These are phyloP conservation scores for Plectosphaerella plurivora DNA, from an alignment of 2,329 filamentous ascomycete species.

Conservation along the genomic window DNA sequence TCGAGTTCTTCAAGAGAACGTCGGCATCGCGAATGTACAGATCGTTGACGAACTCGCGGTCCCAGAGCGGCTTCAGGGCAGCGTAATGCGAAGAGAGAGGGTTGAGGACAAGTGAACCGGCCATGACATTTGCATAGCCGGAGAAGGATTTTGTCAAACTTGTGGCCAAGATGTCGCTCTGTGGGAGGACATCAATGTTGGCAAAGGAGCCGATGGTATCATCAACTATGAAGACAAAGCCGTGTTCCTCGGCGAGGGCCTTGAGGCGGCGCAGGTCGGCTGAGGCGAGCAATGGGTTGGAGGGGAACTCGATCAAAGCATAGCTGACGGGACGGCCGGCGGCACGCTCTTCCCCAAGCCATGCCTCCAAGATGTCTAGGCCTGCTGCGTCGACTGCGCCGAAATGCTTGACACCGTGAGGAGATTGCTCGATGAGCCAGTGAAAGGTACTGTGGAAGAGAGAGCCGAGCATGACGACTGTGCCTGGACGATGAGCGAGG, in stretches of 20 bases:
- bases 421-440: conserved; percentile 38
- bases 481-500: conserved; percentile 23
- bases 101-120: conserved; percentile 44
- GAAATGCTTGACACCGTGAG: conserved; percentile 41
- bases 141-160: conserved; percentile 56
- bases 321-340: conserved; percentile 35
- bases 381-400: conserved; percentile 35
- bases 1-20: conserved; percentile 38
- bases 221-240: conserved; percentile 41
- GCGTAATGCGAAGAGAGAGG: conserved; percentile 36
- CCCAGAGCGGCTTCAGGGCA: conserved; percentile 23
- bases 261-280: conserved; percentile 25
- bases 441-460: conserved; percentile 46
- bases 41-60: conserved; percentile 31
- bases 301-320: conserved; percentile 40
- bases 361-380: conserved; percentile 38
- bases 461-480: conserved; percentile 42
- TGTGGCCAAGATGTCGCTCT: conserved; percentile 45
- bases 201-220: conserved; percentile 43
- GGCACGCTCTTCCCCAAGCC: conserved; percentile 34
- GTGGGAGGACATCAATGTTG: conserved; percentile 44
- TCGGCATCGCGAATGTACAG: conserved; percentile 42
- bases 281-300: conserved; percentile 29
- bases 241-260: conserved; percentile 30
- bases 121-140: conserved; percentile 52